Base-by-base conservation (phyloP, 2,329 filamentous ascomycete genomes). In the Plectosphaerella plurivora region DNA sequence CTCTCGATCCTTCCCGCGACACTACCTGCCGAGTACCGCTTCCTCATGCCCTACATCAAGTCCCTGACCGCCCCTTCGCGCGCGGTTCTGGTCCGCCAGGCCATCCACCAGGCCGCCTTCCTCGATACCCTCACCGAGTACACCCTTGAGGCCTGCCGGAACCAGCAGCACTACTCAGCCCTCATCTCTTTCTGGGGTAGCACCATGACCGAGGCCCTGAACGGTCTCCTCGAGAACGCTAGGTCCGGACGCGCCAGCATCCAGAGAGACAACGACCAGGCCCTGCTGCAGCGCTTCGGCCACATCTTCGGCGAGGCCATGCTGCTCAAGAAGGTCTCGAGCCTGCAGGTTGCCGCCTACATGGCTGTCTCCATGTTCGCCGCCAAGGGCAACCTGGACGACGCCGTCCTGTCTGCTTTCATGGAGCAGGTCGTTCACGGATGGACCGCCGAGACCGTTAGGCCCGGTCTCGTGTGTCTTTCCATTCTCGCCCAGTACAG, bases 131-230 rank as follows among this genome's bases (percentile, higher is more conserved):
- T 97, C 51, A 96, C 94, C 60, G 76, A 83, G 51, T 90, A 96
- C 70, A 86, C 91, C 12, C 73, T 96, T 25, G 83, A 86, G 53
- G 84, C 89, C 22, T 87, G 91, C 64, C 81, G 83, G 50, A 76
- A 81, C 41, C 81, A 84, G 50, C 86, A 89, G 53, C 85, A 93
- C 51, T 89, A 94, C 60, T 83, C 89, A 39, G 83, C 85, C 1
- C 73, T 97, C 54, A 73, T 96, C 51, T 87, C 89, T 0, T 97
- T 99, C 66, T 99, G 94, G 93, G 91, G 88, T 5, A 88, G 91
- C 45, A 78, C 97, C 49, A 86, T 89, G 67, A 90, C 91, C 0
- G 92, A 99, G 69, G 86, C 92, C 11, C 79, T 95, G 53, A 88
- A 89, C 57, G 87, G 85, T 28, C 91, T 94, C 75, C 72, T 97